Conservation (phyloP, 371 early-diverging fungal genomes). For the Mortierella sp. region DNA sequence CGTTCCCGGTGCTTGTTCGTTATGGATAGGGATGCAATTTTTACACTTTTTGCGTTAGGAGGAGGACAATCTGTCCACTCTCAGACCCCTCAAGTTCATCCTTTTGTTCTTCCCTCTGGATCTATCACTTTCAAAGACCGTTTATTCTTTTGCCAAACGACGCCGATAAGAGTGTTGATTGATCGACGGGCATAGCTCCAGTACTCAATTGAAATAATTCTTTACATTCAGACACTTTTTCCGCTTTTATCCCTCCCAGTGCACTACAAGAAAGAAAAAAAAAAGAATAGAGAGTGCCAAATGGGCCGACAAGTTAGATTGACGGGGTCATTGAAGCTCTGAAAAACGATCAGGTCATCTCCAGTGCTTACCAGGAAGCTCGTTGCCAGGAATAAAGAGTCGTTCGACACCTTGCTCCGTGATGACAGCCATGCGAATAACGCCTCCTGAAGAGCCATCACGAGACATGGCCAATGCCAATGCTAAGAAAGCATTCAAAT, state of each 20-base stretch:
- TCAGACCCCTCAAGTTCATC: no score
- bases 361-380: slow-evolving; percentile 69
- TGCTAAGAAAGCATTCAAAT: slow-evolving; percentile 59
- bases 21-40: no score
- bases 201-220: no score
- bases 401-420: slow-evolving; percentile 92
- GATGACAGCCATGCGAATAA: slow-evolving; percentile 96
- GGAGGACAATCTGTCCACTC: no score
- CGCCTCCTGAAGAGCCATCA: slow-evolving; percentile 99
- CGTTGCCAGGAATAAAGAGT: slow-evolving; percentile 90
- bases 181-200: no score
- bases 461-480: slow-evolving; percentile 96
- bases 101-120: no score
- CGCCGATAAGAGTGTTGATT: no score
- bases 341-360: not conserved
- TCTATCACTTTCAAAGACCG: no score
- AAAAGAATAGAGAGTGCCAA: not conserved
- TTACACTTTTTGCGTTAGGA: no score
- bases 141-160: no score
- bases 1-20: no score
- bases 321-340: not conserved
- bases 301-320: not conserved
- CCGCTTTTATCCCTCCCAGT: slow-evolving; percentile 48
- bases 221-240: not conserved
- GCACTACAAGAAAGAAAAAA: slow-evolving; percentile 22